Base-by-base conservation (phyloP, 768 basidiomycete genomes). In the Russula compacta region DNA sequence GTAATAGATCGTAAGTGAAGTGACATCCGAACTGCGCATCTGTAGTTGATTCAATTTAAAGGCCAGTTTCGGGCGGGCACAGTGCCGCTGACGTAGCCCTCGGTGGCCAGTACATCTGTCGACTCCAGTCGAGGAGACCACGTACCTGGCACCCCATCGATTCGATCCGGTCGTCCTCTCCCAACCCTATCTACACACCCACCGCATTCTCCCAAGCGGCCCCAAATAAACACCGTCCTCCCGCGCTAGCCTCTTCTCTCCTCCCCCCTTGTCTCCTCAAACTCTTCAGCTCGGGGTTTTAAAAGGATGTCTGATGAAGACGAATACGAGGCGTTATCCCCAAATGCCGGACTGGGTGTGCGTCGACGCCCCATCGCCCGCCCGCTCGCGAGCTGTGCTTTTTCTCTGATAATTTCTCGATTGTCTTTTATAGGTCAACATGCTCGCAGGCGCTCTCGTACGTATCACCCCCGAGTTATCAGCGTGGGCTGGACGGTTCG, bases 381-480 rank as follows among this genome's bases (percentile, higher is more conserved):
- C 21, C 49, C 43, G 24, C 21, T 43, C 14, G 43, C 36, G 44
- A 32, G 7, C 19, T 11, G 14, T 57, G 38, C 42, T 35, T 46
- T 51, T 51, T 29, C 35, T 54, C 66, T 70, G 49, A 67, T 60
- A 24, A 42, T 36, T 33, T 49, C n/a, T n/a, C 3, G 3, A 29
- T 29, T 32, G 24, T 32, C 14, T 24, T 38, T 46, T 29, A 38
- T 59, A 91, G 89, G 92, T 97, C 62, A 95, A 94, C 74, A 98
- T 98, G 97, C 74, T 93, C 69, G 97, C 97, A 24, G 97, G 97
- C 64, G 94, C 94, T 54, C 77, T 98, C 73, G 94, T 95, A 71
- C 77, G 90, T 81, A 44, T 49, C 61, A 43, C 58, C 12, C 24
- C 24, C 24, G 12, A 32, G 46, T 29, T 10, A 4, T 9, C n/a